phyloP scores from a whole-genome alignment of 176 grass and related monocot species.

The Melocanna baccifera region DNA sequence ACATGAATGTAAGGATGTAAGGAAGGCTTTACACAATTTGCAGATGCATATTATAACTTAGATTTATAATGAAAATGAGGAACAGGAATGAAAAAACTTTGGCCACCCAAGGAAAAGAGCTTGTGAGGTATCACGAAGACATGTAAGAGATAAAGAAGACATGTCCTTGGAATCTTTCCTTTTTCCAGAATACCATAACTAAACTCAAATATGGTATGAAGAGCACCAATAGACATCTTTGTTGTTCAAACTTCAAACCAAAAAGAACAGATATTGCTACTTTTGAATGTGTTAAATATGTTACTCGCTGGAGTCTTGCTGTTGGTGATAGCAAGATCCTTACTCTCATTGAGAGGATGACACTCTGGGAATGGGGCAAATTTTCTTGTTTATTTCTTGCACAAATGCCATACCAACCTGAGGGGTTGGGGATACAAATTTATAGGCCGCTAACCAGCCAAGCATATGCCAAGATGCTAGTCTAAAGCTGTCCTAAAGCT shows the following conservation, averaged over 20 bases:
- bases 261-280: background rate
- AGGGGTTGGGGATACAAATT: too few relatives aligned
- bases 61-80: background rate
- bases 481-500: too few relatives aligned
- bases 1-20: background rate
- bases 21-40: background rate
- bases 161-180: background rate
- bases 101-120: background rate
- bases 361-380: too few relatives aligned
- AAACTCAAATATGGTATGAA: background rate
- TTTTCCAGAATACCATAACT: background rate
- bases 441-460: too few relatives aligned
- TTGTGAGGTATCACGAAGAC: background rate
- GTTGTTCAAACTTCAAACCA: constrained; percentile 10
- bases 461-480: too few relatives aligned
- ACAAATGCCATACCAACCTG: too few relatives aligned
- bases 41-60: constrained; percentile 1
- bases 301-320: too few relatives aligned
- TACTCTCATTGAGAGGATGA: too few relatives aligned
- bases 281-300: constrained; percentile 22
- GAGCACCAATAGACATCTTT: background rate
- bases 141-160: background rate
- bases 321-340: too few relatives aligned
- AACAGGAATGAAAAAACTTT: background rate
- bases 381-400: too few relatives aligned